Evolutionary conservation across 2,329 filamentous ascomycete species (phyloP).

Genomic region (Monosporascus sp.): DNA sequence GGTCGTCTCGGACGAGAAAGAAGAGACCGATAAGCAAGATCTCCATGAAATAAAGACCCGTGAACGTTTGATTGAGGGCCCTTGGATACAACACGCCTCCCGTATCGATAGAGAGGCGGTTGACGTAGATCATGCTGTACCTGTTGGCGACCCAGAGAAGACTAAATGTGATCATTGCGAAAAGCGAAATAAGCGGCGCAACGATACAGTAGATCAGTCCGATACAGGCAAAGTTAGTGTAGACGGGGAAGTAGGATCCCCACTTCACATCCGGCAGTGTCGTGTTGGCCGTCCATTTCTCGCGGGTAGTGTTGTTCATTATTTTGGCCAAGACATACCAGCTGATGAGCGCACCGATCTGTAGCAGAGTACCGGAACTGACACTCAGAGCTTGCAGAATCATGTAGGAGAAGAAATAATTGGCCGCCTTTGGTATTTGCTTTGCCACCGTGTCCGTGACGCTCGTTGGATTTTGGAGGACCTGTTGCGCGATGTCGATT

Average conservation of each 20-base stretch:
- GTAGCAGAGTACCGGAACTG: slow-evolving; percentile 82
- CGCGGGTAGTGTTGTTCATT: slow-evolving; percentile 71
- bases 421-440: slow-evolving; percentile 79
- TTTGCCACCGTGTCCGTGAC: slow-evolving; percentile 67
- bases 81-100: slow-evolving; percentile 87
- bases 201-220: slow-evolving; percentile 84
- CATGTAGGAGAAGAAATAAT: slow-evolving; percentile 99
- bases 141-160: slow-evolving; percentile 92
- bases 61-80: slow-evolving; percentile 93
- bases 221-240: slow-evolving; percentile 95
- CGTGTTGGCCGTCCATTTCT: slow-evolving; percentile 84
- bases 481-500: slow-evolving; percentile 56
- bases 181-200: slow-evolving; percentile 83
- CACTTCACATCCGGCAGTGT: slow-evolving; percentile 72
- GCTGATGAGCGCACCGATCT: slow-evolving; percentile 69
- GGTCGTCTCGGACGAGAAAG: slow-evolving; percentile 63
- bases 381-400: slow-evolving; percentile 88
- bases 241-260: slow-evolving; percentile 93
- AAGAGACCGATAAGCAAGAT: slow-evolving; percentile 85
- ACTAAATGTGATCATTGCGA: slow-evolving; percentile 87
- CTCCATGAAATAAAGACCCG: slow-evolving; percentile 92
- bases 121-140: slow-evolving; percentile 97
- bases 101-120: slow-evolving; percentile 81
- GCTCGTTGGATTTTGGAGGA: slow-evolving; percentile 52
- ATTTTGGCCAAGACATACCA: slow-evolving; percentile 81